Evolutionary conservation across 2,329 filamentous ascomycete genomes (phyloP).

Genomic region (Geosmithia flava): DNA sequence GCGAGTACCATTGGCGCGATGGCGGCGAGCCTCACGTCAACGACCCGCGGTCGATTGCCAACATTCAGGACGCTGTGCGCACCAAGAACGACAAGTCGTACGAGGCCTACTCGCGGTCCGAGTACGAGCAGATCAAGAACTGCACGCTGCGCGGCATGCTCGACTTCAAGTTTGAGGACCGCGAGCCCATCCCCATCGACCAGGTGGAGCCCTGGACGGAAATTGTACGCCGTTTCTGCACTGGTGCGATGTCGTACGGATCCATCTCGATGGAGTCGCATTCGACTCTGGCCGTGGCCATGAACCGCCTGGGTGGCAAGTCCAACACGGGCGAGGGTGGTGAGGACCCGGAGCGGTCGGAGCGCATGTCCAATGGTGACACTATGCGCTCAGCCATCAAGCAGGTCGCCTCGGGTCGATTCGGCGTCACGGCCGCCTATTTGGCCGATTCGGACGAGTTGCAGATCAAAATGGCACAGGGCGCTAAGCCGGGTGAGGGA

Average conservation of each 20-base stretch:
- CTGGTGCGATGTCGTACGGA: conserved; percentile 96
- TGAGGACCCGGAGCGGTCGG: conserved; percentile 84
- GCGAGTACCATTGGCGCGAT: conserved; percentile 97
- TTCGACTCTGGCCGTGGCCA: conserved; percentile 86
- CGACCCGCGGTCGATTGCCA: conserved; percentile 87
- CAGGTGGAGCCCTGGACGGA: conserved; percentile 98
- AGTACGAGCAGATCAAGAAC: conserved; percentile 93
- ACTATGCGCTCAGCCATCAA: conserved; percentile 97
- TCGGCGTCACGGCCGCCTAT: conserved; percentile 91
- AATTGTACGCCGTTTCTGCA: conserved; percentile 92
- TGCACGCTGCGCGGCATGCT: conserved; percentile 90
- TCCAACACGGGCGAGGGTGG: conserved; percentile 97
- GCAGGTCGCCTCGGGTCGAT: conserved; percentile 90
- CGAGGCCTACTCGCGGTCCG: conserved; percentile 84
- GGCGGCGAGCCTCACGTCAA: conserved; percentile 93
- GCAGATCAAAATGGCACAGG: conserved; percentile 99
- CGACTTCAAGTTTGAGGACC: conserved; percentile 90
- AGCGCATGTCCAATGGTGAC: conserved; percentile 79
- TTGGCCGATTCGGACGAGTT: conserved; percentile 91
- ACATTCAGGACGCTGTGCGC: conserved; percentile 91
- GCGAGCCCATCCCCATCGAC: conserved; percentile 77
- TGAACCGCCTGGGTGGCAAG: conserved; percentile 94
- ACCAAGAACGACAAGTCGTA: conserved; percentile 98
- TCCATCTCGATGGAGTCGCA: conserved; percentile 98
- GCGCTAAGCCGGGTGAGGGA: conserved; percentile 94